Percentiles rank a stretch among this genome's conserved stretches.
phyloP scores from a whole-genome alignment of 129 eudicot species.

The Logfia minima region DNA sequence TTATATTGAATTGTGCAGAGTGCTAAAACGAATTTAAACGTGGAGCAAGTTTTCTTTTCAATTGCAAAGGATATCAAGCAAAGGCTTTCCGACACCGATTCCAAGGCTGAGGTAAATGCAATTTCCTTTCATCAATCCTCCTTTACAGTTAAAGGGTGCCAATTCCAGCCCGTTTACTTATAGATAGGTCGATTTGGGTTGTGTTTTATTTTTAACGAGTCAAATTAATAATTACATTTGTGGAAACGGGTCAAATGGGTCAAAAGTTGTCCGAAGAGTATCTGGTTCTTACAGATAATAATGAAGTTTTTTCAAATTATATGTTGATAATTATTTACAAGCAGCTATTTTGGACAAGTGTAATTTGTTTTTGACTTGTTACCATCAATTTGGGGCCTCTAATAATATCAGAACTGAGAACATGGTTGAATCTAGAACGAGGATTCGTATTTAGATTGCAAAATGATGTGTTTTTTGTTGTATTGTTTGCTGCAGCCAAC shows the following conservation, averaged over 20 bases:
- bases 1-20: conserved; percentile 44
- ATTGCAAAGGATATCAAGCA: conserved; percentile 58
- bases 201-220: background rate
- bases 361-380: too few relatives aligned
- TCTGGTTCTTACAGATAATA: background rate
- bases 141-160: background rate
- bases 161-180: background rate
- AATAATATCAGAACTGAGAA: background rate
- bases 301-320: background rate
- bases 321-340: too few relatives aligned
- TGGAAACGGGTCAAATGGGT: background rate
- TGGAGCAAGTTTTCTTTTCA: conserved; percentile 54
- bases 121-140: background rate
- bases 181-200: background rate
- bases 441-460: background rate
- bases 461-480: background rate
- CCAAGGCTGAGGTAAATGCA: conserved; percentile 49
- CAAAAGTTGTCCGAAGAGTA: background rate
- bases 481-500: conserved; percentile 30
- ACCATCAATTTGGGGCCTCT: background rate
- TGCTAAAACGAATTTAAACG: conserved; percentile 54
- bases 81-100: conserved; percentile 64
- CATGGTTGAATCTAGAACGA: background rate
- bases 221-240: background rate
- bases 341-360: too few relatives aligned